Evolutionary conservation across 2,329 filamentous ascomycete species (phyloP), one percentile per base, ranked within the genome.

Genomic region (Aspergillus fijiensis): DNA sequence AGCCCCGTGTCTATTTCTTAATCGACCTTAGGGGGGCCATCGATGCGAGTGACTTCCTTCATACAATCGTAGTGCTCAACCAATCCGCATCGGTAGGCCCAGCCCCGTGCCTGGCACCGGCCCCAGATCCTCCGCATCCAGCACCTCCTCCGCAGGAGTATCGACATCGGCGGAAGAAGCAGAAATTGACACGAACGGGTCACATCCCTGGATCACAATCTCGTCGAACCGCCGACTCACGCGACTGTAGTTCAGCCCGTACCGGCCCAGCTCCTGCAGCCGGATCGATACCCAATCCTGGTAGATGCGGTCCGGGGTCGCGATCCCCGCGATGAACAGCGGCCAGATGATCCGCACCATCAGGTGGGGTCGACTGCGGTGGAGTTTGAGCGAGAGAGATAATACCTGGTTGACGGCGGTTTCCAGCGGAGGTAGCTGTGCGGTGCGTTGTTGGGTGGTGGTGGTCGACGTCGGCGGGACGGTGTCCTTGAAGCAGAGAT

Each of bases 281-380:
- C 67, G 65, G 27, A 69, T 69, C 16, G 69, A 67, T 25, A 70
- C 67, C 69, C 70, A 72, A 55, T 71, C 69, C 49, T 66, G 63
- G 56, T 67, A 67, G 10, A 68, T 69, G 5, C 56, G 57, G 33
- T 71, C 70, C 1, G 63, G 57, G 14, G 69, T 70, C 21, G 67
- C 68, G 49, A 69, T 68, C 4, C 68, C 67, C 2, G 69, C 68
- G 11, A 69, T 62, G 42, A 69, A 68, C 10, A 70, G 57, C 9
- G 66, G 69, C 69, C 68, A 70, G 19, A 62, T 60, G 33, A 70
- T 72, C 47, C 68, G 62, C 3, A 66, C 59, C 51, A 70, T 61
- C 51, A 67, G 51, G 31, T 63, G 69, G 1, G 65, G 65, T 29
- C 65, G 60, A 35, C 64, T 68, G 48, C 64, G 63, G 49, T 69